Evolutionary conservation across 345 rosid species (phyloP), one percentile per base, ranked within the genome.

Genomic region (Cardamine resedifolia): DNA sequence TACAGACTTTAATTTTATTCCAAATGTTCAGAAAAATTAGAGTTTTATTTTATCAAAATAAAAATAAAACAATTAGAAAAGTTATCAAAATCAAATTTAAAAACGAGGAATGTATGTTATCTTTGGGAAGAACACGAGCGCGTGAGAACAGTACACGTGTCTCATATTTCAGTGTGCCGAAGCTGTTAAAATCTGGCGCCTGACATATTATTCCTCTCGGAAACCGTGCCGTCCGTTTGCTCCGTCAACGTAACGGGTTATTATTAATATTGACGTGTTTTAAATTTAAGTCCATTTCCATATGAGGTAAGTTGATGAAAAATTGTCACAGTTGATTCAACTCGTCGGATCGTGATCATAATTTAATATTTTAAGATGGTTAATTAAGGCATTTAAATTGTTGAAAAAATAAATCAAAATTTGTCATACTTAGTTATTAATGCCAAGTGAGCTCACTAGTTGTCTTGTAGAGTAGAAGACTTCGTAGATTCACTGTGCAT

Each of bases 141-240:
- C 74, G 70, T 75, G 58, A 59, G 64, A 75, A 68, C 39, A 68
- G 74, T 75, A 68, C 69, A 75, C 56, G 68, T 75, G 78, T 75
- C 74, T 18, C 64, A 11, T 31, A 31, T 43, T 68, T 67, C 64
- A 74, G 78, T 72, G 67, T 74, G 58, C 63, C 6, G 49, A 23
- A 44, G 68, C 44, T 47, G 77, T 48, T 36, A 57, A 65, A 10
- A 73, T 34, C 77, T 73, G 65, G 39, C 70, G 41, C 61, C 56
- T 59, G 38, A 30, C 64, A 75, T 18, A 49, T 44, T 18, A 49
- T 44, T 72, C 69, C 57, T 44, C 34, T 57, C 30, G 65, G 24
- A 3, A 12, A 23, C 12, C 58, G 73, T 39, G 78, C 61, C 73
- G 60, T 49, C 18, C 27, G 20, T 58, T 74, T 74, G 26, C 68